Evolutionary conservation across 2,329 filamentous ascomycete species (phyloP).

Genomic region (Colletotrichum sp.): DNA sequence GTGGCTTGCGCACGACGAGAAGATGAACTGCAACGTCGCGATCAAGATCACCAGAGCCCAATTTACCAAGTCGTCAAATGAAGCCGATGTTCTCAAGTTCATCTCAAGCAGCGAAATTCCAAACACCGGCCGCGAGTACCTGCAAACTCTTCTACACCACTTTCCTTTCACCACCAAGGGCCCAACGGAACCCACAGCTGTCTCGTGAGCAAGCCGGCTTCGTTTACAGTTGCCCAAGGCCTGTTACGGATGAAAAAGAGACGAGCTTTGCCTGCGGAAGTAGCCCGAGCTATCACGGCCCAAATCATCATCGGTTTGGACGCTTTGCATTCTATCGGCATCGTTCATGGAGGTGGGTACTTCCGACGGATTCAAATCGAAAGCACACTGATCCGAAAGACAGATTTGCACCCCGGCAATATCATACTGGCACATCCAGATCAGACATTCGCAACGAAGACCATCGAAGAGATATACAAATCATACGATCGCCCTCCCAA

Average conservation of each 20-base stretch:
- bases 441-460: neutral
- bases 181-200: neutral
- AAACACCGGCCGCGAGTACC: rapidly evolving
- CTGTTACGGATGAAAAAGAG: rapidly evolving
- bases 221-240: neutral
- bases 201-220: neutral
- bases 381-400: neutral
- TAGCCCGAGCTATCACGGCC: neutral
- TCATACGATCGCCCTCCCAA: neutral
- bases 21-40: neutral
- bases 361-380: rapidly evolving
- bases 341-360: neutral
- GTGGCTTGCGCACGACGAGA: neutral
- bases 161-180: rapidly evolving
- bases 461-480: neutral
- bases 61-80: neutral
- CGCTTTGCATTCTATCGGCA: neutral
- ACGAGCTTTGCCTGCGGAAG: rapidly evolving
- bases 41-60: neutral
- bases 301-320: rapidly evolving
- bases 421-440: neutral
- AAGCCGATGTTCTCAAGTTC: neutral
- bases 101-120: rapidly evolving
- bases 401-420: neutral
- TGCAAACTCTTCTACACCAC: neutral